Percentiles rank a stretch among this genome's conserved stretches.
Conservation (phyloP, 331 rosid genomes). For the Rhamnella rubrinervis region DNA sequence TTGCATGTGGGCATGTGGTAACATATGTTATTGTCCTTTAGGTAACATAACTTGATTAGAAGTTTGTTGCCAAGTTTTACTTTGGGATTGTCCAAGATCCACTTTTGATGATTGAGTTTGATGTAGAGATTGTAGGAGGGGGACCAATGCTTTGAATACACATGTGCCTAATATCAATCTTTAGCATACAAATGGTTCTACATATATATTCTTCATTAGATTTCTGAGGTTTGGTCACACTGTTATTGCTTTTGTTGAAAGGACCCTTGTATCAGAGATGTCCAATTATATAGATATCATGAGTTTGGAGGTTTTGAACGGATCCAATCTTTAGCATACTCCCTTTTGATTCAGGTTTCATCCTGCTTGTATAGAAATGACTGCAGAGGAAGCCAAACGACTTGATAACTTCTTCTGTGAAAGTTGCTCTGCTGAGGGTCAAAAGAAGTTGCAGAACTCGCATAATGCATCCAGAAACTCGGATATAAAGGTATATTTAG, state of each 20-base stretch:
- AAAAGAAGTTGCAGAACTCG: constrained; percentile 79
- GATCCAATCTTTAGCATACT: constrained; percentile 29
- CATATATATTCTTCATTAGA: background rate
- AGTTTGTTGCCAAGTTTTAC: too few relatives aligned
- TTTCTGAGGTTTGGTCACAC: background rate
- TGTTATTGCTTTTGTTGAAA: background rate
- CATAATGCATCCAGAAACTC: constrained; percentile 59
- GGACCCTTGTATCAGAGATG: too few relatives aligned
- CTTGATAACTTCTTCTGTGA: constrained; percentile 94
- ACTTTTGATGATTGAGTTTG: background rate
- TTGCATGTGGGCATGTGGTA: too few relatives aligned
- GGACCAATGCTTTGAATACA: background rate
- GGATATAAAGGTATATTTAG: constrained; percentile 74
- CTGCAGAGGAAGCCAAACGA: constrained; percentile 84
- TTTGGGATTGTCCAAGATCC: background rate
- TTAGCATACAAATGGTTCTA: background rate
- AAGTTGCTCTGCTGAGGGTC: constrained; percentile 86
- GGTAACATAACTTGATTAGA: too few relatives aligned
- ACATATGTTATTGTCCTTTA: too few relatives aligned
- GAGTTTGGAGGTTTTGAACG: background rate
- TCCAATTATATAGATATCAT: too few relatives aligned
- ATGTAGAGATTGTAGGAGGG: too few relatives aligned
- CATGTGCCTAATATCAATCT: background rate
- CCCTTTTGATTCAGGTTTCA: constrained; percentile 86
- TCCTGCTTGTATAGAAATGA: constrained; percentile 99